A percentile compares a stretch with the other conserved stretches of the same genome.
Conservation (phyloP, 169 alveolate species). For the Amoebophrya sp. region DNA sequence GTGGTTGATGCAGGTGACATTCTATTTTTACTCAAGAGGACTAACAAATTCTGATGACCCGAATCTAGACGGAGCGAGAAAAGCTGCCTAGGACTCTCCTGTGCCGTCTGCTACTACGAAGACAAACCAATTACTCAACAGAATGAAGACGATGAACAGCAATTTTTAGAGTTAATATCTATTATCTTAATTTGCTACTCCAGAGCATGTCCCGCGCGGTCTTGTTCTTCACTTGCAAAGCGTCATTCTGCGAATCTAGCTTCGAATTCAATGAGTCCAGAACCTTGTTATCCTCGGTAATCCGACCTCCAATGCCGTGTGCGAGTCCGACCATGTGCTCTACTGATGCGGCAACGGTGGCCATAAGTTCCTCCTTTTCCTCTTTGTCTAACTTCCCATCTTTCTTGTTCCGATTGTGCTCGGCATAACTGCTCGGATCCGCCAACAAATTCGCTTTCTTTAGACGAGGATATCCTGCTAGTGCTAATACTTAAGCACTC, state of each 20-base stretch:
- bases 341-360: background rate
- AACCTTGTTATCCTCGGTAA: background rate
- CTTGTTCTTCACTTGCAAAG: background rate
- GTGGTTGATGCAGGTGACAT: no score
- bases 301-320: background rate
- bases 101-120: no score
- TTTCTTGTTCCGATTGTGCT: background rate
- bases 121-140: no score
- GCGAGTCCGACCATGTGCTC: background rate
- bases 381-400: background rate
- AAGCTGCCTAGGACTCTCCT: no score
- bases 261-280: background rate
- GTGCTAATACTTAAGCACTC: background rate
- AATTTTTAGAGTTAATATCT: no score
- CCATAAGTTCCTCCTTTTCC: background rate
- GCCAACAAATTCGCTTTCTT: background rate
- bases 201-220: constrained; percentile 13
- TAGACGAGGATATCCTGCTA: background rate
- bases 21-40: no score
- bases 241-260: background rate
- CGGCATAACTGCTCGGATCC: background rate
- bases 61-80: no score
- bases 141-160: no score
- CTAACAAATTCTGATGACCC: no score
- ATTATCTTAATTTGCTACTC: no score